Evolutionary conservation across 495 filamentous ascomycete genomes (phyloP).

Genomic region (Elasticomyces elasticus): DNA sequence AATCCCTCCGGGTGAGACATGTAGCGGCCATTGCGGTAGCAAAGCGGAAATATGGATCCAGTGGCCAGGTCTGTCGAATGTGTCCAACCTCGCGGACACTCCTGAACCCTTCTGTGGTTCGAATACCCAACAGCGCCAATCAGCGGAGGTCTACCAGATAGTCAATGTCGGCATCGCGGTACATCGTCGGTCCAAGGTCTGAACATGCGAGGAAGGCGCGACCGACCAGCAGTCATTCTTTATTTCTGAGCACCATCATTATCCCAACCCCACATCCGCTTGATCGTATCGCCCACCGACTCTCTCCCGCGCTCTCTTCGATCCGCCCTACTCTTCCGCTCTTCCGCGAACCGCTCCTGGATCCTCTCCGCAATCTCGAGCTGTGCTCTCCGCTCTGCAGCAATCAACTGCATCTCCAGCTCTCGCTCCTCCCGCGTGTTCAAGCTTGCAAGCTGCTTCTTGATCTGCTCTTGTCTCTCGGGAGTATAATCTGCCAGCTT

Average conservation of each 20-base stretch:
- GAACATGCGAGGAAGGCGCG: too few species aligned
- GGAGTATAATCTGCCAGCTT: slow-evolving; percentile 15
- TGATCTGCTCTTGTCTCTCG: slow-evolving; percentile 22
- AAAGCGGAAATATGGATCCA: too few species aligned
- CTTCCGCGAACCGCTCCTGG: slow-evolving; percentile 21
- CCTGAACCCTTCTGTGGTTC: too few species aligned
- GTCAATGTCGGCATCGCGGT: too few species aligned
- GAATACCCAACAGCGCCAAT: too few species aligned
- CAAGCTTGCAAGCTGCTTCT: slow-evolving; percentile 25
- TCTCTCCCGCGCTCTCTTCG: slow-evolving; percentile 30
- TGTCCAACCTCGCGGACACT: too few species aligned
- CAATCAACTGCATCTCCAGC: slow-evolving; percentile 27
- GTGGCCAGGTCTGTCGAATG: too few species aligned
- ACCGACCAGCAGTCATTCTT: too few species aligned
- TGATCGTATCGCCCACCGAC: slow-evolving; percentile 31
- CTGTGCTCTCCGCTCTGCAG: slow-evolving; percentile 25
- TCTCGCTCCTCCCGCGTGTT: slow-evolving; percentile 21
- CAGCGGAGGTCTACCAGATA: too few species aligned
- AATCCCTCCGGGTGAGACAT: too few species aligned
- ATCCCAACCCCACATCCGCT: slow-evolving; percentile 30
- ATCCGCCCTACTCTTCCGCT: slow-evolving; percentile 24
- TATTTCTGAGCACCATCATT: neutral
- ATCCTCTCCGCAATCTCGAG: slow-evolving; percentile 24
- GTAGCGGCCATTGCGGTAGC: too few species aligned
- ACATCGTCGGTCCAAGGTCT: too few species aligned